phyloP scores from a whole-genome alignment of 257 asterid genomes.

The Forsythia viridissima region DNA sequence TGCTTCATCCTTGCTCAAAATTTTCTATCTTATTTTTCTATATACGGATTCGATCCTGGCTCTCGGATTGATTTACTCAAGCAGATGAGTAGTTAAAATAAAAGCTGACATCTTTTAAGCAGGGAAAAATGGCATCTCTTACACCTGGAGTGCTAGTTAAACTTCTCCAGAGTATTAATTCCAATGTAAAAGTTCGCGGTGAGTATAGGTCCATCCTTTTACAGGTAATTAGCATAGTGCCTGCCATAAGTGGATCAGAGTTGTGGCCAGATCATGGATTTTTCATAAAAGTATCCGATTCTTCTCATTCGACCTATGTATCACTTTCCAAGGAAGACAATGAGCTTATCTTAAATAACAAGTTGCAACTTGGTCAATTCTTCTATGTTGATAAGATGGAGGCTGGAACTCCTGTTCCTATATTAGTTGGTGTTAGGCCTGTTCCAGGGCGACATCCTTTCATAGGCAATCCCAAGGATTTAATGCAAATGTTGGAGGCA shows the following conservation, averaged over 20 bases:
- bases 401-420: slow-evolving; percentile 69
- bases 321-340: slow-evolving; percentile 62
- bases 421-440: slow-evolving; percentile 69
- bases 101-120: not conserved
- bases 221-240: slow-evolving; percentile 85
- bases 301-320: slow-evolving; percentile 85
- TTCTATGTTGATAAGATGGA: slow-evolving; percentile 79
- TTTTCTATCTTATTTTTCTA: slow-evolving; percentile 6
- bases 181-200: slow-evolving; percentile 69
- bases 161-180: slow-evolving; percentile 69
- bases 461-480: slow-evolving; percentile 75
- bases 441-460: slow-evolving; percentile 81
- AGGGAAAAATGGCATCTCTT: slow-evolving; percentile 64
- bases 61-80: not conserved
- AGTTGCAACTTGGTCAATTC: slow-evolving; percentile 76
- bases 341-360: slow-evolving; percentile 74
- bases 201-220: slow-evolving; percentile 66
- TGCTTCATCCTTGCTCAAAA: not conserved
- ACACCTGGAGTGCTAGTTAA: slow-evolving; percentile 79
- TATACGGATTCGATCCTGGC: not conserved
- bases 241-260: slow-evolving; percentile 73
- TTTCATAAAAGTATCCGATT: slow-evolving; percentile 85
- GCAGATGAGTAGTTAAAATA: not conserved
- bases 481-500: slow-evolving; percentile 72
- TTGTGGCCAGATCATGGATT: slow-evolving; percentile 84